Base-by-base conservation (phyloP, 139 green algal genomes). In the Auxenochlorella protothecoides region DNA sequence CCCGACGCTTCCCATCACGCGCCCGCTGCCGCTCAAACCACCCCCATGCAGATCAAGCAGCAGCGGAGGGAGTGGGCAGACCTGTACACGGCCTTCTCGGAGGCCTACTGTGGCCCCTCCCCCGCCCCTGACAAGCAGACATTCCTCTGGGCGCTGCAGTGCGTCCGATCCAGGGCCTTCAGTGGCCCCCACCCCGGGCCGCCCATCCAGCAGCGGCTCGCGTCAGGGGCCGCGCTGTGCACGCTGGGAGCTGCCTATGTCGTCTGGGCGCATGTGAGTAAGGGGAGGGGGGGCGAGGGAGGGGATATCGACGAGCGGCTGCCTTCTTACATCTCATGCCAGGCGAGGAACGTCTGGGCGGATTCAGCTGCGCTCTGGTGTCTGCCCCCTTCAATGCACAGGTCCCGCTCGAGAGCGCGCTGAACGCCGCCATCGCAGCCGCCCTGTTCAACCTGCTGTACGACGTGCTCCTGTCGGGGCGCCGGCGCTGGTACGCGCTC, bases 81-180 rank as follows among this genome's bases (percentile, higher is more conserved):
- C 52, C 71, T 88, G 59, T 84, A 91, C 76, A 63, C 81, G 2
- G 68, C 71, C 9, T 69, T 85, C 12, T 16, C 14, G 14, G 61
- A 61, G 66, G 77, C 65, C 4, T 13, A n/a, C 10, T n/a, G 63
- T 16, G 11, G 69, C 67, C 9, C n/a, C 54, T 54, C 66, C 63
- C 53, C 68, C 56, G 55, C 12, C 4, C 64, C 68, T 2, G 66
- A 68, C 15, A 70, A 72, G 55, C 67, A 72, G 6, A 76, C 89
- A 0, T 87, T 95, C 44, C 60, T 85, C 27, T 93, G 86, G 81
- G 87, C 86, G 3, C 69, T 94, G 72, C 80, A 86, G 6, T 84
- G 80, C 13, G 91, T 97, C n/a, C 78, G 87, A 9, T 91, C 81
- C 74, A 76, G 91, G 10, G 86, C 86, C 3, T 96, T 96, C 72